These are phyloP conservation scores for Letharia lupina DNA, from an alignment of 495 filamentous ascomycete species.

Conservation along the genomic window DNA sequence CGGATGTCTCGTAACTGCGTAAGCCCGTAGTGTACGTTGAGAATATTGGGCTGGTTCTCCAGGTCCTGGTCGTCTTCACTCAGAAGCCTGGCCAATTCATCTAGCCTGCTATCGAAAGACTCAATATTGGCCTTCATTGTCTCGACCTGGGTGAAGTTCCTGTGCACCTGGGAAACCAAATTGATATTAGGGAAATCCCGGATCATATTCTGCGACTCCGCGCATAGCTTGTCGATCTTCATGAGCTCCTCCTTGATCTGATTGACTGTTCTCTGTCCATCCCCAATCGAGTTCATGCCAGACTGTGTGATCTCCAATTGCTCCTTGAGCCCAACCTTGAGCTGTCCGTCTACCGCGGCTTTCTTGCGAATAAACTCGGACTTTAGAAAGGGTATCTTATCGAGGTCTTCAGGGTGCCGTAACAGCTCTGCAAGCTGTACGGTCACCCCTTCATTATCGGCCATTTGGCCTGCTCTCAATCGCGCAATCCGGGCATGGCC, in stretches of 20 bases:
- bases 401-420: conserved; percentile 73
- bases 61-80: conserved; percentile 71
- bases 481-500: neutral
- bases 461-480: conserved; percentile 29
- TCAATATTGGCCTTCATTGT: conserved; percentile 85
- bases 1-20: conserved; percentile 86
- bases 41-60: conserved; percentile 86
- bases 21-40: conserved; percentile 82
- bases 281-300: conserved; percentile 76
- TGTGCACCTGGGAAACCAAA: conserved; percentile 81
- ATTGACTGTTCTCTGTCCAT: conserved; percentile 79
- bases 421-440: conserved; percentile 48
- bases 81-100: conserved; percentile 64
- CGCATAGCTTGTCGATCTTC: conserved; percentile 95
- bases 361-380: conserved; percentile 95
- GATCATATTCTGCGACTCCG: conserved; percentile 92
- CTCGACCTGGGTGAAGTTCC: conserved; percentile 87
- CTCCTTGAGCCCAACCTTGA: conserved; percentile 76
- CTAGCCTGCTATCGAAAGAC: conserved; percentile 68
- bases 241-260: conserved; percentile 95
- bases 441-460: conserved; percentile 36
- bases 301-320: conserved; percentile 87
- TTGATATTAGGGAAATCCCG: conserved; percentile 96
- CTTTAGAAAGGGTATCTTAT: conserved; percentile 86
- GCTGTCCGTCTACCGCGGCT: conserved; percentile 75